Evolutionary conservation across 148 eudicot species (phyloP), one percentile per base, ranked within the genome.

Genomic region (Cornus florida): DNA sequence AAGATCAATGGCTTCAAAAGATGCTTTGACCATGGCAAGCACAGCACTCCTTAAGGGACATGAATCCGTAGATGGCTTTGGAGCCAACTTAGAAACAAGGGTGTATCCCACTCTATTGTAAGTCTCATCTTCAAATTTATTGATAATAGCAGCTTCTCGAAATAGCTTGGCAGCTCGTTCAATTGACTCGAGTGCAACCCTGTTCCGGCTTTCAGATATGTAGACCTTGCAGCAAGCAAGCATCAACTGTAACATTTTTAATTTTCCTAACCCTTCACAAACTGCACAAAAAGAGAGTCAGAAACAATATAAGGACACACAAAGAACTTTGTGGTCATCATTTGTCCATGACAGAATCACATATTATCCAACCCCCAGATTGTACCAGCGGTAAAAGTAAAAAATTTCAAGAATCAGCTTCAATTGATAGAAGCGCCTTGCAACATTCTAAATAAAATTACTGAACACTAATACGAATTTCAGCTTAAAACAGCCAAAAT

Each of bases 31-130:
- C 97, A 93, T 91, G n/a, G 88, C 89, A 80, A 92, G 90, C 14
- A 86, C 94, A 67, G 92, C 89, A 67, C 71, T 69, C 71, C 86
- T 87, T 56, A 95, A 80, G 20, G 90, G 84, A 79, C 86, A 84
- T 14, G 76, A 41, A 31, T 69, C 75, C n/a, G 60, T 67, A 19
- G 80, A 79, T 38, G 80, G 57, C 59, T 79, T 74, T 28, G 81
- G 60, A 72, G 77, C 77, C 28, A 90, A 68, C 73, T 88, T 84
- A 46, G 98, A 92, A 64, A 92, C 99, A 77, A 95, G 91, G 32
- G 99, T 95, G 84, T 93, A 93, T 8, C 95, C 97, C 69, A 95
- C 97, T 82, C 99, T 86, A 86, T 95, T 95, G 59, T 95, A 95
- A 65, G 87, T 86, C 62, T 87, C 97, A 86, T 95, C 99, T 82